A percentile compares a stretch with the other conserved stretches of the same genome.
Evolutionary conservation across 371 early-diverging fungal genomes (phyloP).

Genomic region (Apophysomyces ossiformis): DNA sequence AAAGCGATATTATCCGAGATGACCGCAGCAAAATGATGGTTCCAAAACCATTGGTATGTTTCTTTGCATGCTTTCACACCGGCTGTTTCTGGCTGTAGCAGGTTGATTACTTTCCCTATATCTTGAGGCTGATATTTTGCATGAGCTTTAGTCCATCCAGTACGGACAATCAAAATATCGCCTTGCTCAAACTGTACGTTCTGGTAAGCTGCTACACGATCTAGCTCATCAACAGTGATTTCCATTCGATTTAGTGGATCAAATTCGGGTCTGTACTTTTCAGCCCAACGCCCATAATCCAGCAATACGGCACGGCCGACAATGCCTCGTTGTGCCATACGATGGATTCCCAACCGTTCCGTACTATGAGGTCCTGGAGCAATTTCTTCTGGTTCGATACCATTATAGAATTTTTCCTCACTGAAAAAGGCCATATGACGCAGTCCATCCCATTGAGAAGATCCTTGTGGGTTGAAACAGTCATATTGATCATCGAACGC

Average conservation of each 20-base stretch:
- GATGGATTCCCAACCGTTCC: conserved; percentile 45
- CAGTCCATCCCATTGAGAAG: conserved; percentile 52
- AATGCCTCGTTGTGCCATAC: conserved; percentile 49
- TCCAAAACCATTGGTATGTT: conserved; percentile 48
- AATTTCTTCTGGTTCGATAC: conserved; percentile 26
- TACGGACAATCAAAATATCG: conserved; percentile 46
- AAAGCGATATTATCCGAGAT: conserved; percentile 39
- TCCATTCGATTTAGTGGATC: conserved; percentile 38
- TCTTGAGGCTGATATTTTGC: conserved; percentile 7
- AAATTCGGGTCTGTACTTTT: conserved; percentile 25
- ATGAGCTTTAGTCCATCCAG: conserved; percentile 41
- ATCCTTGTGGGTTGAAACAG: conserved; percentile 45
- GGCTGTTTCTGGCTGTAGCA: conserved; percentile 21
- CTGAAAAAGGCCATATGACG: conserved; percentile 36
- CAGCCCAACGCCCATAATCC: conserved; percentile 49
- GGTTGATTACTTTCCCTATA: conserved; percentile 9
- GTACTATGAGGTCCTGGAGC: conserved; percentile 12
- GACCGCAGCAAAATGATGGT: conserved; percentile 52
- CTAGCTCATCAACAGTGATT: conserved; percentile 41
- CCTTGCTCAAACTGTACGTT: conserved; percentile 39
- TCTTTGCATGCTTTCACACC: conserved; percentile 50
- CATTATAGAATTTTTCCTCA: conserved; percentile 37
- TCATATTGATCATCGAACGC: conserved; percentile 44
- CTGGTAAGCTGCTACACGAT: conserved; percentile 39
- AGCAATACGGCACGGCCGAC: conserved; percentile 49